Evolutionary conservation across 768 basidiomycete species (phyloP), one percentile per base, ranked within the genome.

Genomic region (Boletus speciosus): DNA sequence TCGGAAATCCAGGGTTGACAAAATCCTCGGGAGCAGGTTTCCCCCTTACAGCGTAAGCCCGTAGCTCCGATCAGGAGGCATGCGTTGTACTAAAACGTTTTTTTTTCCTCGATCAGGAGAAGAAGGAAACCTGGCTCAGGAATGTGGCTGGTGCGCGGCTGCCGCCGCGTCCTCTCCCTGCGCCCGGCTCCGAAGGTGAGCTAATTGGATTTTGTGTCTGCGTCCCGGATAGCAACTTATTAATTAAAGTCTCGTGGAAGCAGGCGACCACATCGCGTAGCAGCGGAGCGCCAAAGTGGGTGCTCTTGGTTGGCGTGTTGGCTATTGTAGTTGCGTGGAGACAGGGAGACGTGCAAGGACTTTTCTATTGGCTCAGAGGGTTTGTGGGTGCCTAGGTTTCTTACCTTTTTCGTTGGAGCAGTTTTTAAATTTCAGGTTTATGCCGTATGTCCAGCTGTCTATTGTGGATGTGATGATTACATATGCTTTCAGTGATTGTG

Each of bases 41-140:
- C 69, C 69, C 5, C 69, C 69, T 19, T 70, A 70, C 29, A 60
- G 11, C 7, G 70, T 70, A 55, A 52, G 64, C 21, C 14, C 0
- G 6, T 23, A 27, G 2, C 3, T 50, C 2, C 5, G 12, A 27
- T 25, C 21, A 11, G 12, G 27, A 16, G 29, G 27, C 4, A 4
- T 19, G 39, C 3, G 4, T 16, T 8, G 4, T 29, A 4, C 5
- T 51, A 32, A 1, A 52, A 19, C 10, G 10, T 4, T 36, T 27
- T 27, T 49, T 29, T 49, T 29, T 9, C 32, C 5, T 14, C 4
- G 2, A 43, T 21, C 36, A 70, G 70, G 14, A 9, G n/a, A 65
- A 62, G 57, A 72, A 72, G 34, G 58, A 66, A 44, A 12, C 47
- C 15, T 65, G 50, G 46, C 55, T 72, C 5, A 57, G 12, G n/a